These are phyloP conservation scores for Suillus plorans DNA, from an alignment of 768 basidiomycete species.

Conservation along the genomic window DNA sequence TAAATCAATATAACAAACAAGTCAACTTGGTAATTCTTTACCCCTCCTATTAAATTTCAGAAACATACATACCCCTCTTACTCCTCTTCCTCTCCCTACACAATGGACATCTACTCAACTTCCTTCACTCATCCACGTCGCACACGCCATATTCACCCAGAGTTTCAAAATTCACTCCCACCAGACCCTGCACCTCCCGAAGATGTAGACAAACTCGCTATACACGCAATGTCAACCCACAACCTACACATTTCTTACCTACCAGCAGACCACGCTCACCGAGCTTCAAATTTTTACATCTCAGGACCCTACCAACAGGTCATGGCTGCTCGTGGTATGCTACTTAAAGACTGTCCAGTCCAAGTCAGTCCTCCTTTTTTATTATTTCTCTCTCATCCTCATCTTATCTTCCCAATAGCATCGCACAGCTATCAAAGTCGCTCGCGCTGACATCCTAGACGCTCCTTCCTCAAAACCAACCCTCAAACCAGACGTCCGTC, in stretches of 20 bases:
- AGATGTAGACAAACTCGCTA: conserved; percentile 74
- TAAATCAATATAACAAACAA: not conserved
- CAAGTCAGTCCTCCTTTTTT: conserved; percentile 48
- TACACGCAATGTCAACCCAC: conserved; percentile 78
- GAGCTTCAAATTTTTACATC: conserved; percentile 86
- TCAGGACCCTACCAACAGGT: conserved; percentile 93
- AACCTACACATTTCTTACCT: conserved; percentile 84
- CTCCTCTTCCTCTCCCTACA: conserved; percentile 8
- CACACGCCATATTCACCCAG: conserved; percentile 61
- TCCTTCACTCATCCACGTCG: conserved; percentile 91
- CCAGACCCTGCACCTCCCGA: conserved; percentile 46
- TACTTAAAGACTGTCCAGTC: conserved; percentile 86
- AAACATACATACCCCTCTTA: conserved; percentile 9
- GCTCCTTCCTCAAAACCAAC: conserved; percentile 73
- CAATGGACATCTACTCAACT: conserved; percentile 93
- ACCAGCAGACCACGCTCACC: conserved; percentile 61
- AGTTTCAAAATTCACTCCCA: conserved; percentile 42
- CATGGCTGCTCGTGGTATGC: conserved; percentile 83
- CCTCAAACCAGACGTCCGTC: conserved; percentile 79
- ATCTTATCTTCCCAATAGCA: conserved; percentile 46
- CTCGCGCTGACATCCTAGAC: conserved; percentile 92
- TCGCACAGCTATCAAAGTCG: conserved; percentile 84
- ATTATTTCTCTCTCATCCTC: conserved; percentile 8
- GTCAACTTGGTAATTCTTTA: conserved; percentile 10
- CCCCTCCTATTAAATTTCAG: conserved; percentile 7